These are phyloP conservation scores for Ogataea methylovora DNA, from an alignment of 805 yeast species.

Conservation along the genomic window DNA sequence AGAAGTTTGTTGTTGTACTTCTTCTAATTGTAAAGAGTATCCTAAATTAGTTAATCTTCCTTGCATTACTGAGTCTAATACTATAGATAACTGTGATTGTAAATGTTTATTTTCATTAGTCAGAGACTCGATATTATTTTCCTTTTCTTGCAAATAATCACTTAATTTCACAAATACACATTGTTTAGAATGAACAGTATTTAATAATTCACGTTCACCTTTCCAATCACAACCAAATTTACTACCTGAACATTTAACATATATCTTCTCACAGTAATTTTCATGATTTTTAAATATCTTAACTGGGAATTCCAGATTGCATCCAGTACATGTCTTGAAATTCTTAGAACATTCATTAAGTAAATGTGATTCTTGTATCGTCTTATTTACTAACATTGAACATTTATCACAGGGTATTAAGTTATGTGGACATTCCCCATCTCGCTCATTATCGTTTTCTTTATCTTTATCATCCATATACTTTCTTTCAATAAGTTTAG, in stretches of 20 bases:
- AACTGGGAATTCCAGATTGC: conserved; percentile 34
- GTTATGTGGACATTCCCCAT: conserved; percentile 32
- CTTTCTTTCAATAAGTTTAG: conserved; percentile 13
- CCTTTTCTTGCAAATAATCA: conserved; percentile 19
- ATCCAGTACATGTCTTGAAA: conserved; percentile 28
- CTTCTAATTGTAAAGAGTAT: conserved; percentile 38
- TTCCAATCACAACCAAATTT: conserved; percentile 45
- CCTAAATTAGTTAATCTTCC: conserved; percentile 47
- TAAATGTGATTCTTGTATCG: conserved; percentile 29
- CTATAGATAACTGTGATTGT: conserved; percentile 35
- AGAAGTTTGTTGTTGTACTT: conserved; percentile 24
- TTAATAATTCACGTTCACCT: conserved; percentile 24
- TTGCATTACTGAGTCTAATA: conserved; percentile 38
- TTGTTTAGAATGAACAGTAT: conserved; percentile 19
- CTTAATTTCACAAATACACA: conserved; percentile 22
- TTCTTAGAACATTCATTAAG: conserved; percentile 32
- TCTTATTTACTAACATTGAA: conserved; percentile 17
- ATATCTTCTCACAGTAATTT: conserved; percentile 32
- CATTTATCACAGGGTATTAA: conserved; percentile 31
- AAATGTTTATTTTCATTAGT: conserved; percentile 30
- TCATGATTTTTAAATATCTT: conserved; percentile 33
- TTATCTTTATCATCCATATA: conserved; percentile 5
- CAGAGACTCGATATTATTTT: conserved; percentile 21
- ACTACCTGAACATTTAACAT: conserved; percentile 38
- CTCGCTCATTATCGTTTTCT: conserved; percentile 1